A percentile compares a stretch with the other conserved stretches of the same genome.
Evolutionary conservation across 2,329 filamentous ascomycete genomes (phyloP).

Genomic region (Saccharata proteae): DNA sequence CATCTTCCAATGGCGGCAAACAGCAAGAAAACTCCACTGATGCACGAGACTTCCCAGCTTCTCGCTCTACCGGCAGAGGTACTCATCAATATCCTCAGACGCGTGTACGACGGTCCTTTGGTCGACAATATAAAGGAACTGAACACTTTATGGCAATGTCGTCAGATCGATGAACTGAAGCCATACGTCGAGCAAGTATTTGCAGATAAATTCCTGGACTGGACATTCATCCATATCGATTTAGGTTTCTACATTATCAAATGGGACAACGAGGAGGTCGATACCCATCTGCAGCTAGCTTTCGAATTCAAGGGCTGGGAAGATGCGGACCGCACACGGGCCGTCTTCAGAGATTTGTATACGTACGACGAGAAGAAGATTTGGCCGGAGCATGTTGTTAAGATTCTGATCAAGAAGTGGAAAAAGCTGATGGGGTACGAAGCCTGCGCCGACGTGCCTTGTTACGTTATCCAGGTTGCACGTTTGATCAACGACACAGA

Average conservation of each 20-base stretch:
- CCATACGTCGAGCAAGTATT: no score
- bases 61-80: no score
- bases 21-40: no score
- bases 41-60: no score
- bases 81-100: no score
- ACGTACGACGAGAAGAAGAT: not conserved
- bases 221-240: conserved; percentile 2
- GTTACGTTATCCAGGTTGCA: conserved; percentile 19
- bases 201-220: no score
- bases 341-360: conserved; percentile 1
- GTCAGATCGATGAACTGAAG: no score
- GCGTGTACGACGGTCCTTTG: no score
- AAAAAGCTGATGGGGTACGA: not conserved
- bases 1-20: no score
- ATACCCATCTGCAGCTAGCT: not conserved
- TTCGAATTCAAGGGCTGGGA: conserved; percentile 1
- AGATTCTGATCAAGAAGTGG: no score
- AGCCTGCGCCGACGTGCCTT: conserved; percentile 14
- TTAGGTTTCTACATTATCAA: conserved; percentile 3
- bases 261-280: not conserved
- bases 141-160: no score
- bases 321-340: conserved; percentile 2
- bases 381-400: not conserved
- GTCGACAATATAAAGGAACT: no score
- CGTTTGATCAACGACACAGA: conserved; percentile 21